Percentiles rank a stretch among this genome's conserved stretches.
phyloP scores from a whole-genome alignment of 1,139 yeast species.

The Geotrichum fermentans region DNA sequence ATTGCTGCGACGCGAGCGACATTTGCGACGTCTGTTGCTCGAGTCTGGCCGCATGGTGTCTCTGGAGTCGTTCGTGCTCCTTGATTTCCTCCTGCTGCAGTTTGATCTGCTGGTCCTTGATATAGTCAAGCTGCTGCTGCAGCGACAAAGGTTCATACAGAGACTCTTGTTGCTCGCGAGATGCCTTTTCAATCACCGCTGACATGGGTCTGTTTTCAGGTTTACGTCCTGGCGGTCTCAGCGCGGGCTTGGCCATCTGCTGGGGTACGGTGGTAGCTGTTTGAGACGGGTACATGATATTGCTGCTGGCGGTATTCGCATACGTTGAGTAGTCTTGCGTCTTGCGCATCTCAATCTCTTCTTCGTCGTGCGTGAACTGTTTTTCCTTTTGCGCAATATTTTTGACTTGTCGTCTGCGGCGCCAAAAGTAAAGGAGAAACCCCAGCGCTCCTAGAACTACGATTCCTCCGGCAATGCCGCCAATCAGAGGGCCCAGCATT shows the following conservation, averaged over 20 bases:
- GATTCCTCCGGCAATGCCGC: conserved; percentile 19
- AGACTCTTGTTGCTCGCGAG: not conserved
- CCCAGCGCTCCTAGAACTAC: not conserved
- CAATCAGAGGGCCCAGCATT: conserved; percentile 19
- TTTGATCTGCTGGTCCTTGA: conserved; percentile 17
- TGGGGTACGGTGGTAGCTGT: not conserved
- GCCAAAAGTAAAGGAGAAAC: conserved; percentile 8
- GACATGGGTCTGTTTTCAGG: conserved; percentile 3
- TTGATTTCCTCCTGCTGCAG: conserved; percentile 15
- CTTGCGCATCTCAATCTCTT: not conserved
- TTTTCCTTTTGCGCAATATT: not conserved
- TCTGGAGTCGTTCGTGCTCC: conserved; percentile 6
- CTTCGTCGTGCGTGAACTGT: not conserved
- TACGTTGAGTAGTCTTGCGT: not conserved
- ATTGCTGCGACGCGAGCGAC: not conserved
- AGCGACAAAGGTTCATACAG: conserved; percentile 10
- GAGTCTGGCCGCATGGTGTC: not conserved
- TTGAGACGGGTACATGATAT: conserved; percentile 3
- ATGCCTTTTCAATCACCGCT: conserved; percentile 3
- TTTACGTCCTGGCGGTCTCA: not conserved
- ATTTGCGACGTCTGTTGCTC: not conserved
- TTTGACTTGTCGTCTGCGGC: conserved; percentile 10
- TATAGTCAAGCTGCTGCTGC: conserved; percentile 18
- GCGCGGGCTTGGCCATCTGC: not conserved
- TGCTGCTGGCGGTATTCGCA: not conserved